A percentile compares a stretch with the other conserved stretches of the same genome.
These are phyloP conservation scores for Colletotrichum costaricense DNA, from an alignment of 2,329 filamentous ascomycete genomes.

Conservation along the genomic window DNA sequence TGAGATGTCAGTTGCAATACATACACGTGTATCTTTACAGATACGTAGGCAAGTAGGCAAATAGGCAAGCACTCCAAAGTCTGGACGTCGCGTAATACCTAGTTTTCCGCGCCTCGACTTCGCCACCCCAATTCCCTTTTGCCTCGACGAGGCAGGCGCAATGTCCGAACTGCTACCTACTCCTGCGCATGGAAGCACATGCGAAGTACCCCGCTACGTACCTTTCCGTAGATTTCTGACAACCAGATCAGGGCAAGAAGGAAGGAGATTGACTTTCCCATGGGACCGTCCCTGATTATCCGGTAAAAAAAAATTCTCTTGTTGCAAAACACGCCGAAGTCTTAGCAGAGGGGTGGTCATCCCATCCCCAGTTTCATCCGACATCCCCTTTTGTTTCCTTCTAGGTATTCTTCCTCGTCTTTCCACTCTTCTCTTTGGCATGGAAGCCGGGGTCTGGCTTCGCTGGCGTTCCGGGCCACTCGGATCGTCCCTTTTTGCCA, in stretches of 20 bases:
- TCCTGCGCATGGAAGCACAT: background rate
- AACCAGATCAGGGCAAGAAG: background rate
- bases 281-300: slow-evolving; percentile 15
- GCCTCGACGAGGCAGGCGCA: background rate
- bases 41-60: background rate
- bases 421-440: background rate
- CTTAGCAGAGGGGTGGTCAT: slow-evolving; percentile 8
- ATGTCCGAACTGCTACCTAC: background rate
- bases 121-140: slow-evolving; percentile 20
- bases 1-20: background rate
- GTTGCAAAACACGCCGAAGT: background rate
- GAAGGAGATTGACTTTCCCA: slow-evolving; percentile 21
- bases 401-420: too few relatives aligned
- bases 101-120: slow-evolving; percentile 26
- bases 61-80: background rate
- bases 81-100: too few relatives aligned
- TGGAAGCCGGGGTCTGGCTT: slow-evolving; percentile 7
- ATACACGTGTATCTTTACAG: background rate
- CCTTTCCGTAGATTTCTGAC: background rate
- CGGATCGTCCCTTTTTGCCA: slow-evolving; percentile 37
- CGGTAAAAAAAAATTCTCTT: background rate
- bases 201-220: slow-evolving; percentile 13
- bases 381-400: background rate
- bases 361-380: slow-evolving; percentile 4
- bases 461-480: slow-evolving; percentile 34